Base-by-base conservation (phyloP, 164 flowering plant genomes). In the Vitis riparia region DNA sequence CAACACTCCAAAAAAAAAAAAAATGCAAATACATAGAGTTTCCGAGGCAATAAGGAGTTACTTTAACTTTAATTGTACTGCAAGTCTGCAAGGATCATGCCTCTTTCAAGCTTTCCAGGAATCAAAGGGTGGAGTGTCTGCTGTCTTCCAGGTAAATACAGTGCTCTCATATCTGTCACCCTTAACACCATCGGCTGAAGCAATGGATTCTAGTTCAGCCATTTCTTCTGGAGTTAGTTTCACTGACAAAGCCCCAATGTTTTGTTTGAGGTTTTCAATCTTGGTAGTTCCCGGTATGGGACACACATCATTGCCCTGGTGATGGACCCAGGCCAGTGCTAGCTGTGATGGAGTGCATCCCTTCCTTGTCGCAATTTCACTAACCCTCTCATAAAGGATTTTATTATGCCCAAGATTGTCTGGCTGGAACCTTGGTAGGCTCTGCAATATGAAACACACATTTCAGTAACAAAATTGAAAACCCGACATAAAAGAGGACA, bases 281-380 rank as follows among this genome's bases (percentile, higher is more conserved):
- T 83, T 80, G 51, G 82, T 83, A 48, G 84, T 83, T 47, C 86
- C 82, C 0, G 80, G 84, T 59, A 78, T 81, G 14, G 82, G 84
- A 47, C 74, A 73, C 47, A 78, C 84, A 72, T 78, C 82, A 12
- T 50, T 49, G 57, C 84, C 84, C 53, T 76, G 84, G 59, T 78
- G 80, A 56, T 78, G 82, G 11, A 78, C 78, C 84, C 82, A 81
- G 1, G 84, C 84, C 50, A 76, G 72, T 47, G 84, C 84, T 14
- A 78, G 80, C 57, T 81, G 82, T 11, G 82, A 71, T 14, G 84
- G 53, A 4, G 82, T 68, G 82, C 84, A 81, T 9, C 81, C 75
- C 63, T 81, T 76, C 49, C 67, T 78, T 13, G 29, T 55, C 13
- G 84, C 81, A 37, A 81, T 71, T 58, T 75, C 77, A 68, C 58